These are phyloP conservation scores for Malus sieversii DNA, from an alignment of 306 rosid genomes.

Conservation along the genomic window DNA sequence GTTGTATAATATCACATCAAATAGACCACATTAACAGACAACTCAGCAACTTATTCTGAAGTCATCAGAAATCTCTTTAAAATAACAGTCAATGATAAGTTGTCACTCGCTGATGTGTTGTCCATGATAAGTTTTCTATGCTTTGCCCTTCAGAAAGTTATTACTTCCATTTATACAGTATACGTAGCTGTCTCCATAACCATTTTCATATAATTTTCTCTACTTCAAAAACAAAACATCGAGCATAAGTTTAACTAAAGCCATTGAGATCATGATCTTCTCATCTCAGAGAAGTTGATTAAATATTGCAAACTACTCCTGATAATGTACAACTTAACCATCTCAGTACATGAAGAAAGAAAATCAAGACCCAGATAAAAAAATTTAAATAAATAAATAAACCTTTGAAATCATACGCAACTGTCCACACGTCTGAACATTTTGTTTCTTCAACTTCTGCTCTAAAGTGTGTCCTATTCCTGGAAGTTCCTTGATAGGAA, in stretches of 20 bases:
- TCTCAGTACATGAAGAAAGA: slow-evolving; percentile 8
- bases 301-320: slow-evolving; percentile 6
- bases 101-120: neutral
- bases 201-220: neutral
- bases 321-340: neutral
- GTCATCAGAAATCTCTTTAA: neutral
- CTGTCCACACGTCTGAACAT: slow-evolving; percentile 66
- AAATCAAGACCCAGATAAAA: slow-evolving; percentile 8
- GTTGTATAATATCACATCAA: neutral
- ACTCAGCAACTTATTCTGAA: neutral
- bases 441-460: slow-evolving; percentile 69
- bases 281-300: slow-evolving; percentile 3
- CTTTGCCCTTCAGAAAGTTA: neutral
- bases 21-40: neutral
- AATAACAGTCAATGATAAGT: neutral
- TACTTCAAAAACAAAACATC: neutral
- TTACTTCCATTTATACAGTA: neutral
- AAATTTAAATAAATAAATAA: neutral
- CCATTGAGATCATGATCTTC: neutral
- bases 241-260: neutral
- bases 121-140: neutral
- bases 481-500: slow-evolving; percentile 78
- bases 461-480: slow-evolving; percentile 75
- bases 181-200: neutral
- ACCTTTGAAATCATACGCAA: slow-evolving; percentile 72